A percentile compares a stretch with the other conserved stretches of the same genome.
Conservation (phyloP, 495 filamentous ascomycete species). For the Penicillium flavigenum region DNA sequence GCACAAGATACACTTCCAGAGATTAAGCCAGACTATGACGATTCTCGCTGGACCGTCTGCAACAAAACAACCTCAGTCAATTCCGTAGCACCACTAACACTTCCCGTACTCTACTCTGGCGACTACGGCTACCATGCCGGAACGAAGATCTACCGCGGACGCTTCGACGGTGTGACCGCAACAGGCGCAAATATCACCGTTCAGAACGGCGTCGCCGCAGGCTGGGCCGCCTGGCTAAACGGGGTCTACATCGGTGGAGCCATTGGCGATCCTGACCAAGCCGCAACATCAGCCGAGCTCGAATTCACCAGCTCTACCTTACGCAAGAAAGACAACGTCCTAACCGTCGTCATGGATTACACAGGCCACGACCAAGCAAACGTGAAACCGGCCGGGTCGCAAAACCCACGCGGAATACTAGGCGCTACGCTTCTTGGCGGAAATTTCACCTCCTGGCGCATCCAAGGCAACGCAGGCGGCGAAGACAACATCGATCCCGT, state of each 20-base stretch:
- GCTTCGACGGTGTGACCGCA: constrained; percentile 54
- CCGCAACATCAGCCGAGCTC: constrained; percentile 22
- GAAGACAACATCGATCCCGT: constrained; percentile 61
- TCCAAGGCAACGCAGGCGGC: constrained; percentile 73
- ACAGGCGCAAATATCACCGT: constrained; percentile 58
- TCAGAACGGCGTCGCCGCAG: constrained; percentile 61
- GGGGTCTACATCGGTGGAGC: constrained; percentile 53
- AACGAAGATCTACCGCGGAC: constrained; percentile 65
- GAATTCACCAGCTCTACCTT: constrained; percentile 45
- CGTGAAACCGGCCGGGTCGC: constrained; percentile 56
- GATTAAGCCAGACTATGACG: constrained; percentile 57
- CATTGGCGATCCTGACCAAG: constrained; percentile 48
- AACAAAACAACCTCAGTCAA: constrained; percentile 57
- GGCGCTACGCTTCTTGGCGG: constrained; percentile 51
- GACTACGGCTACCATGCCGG: constrained; percentile 77
- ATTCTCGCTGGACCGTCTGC: constrained; percentile 60
- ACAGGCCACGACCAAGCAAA: constrained; percentile 67
- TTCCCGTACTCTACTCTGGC: constrained; percentile 53
- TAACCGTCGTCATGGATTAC: constrained; percentile 68
- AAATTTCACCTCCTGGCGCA: constrained; percentile 61
- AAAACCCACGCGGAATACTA: constrained; percentile 67
- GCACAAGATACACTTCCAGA: constrained; percentile 67
- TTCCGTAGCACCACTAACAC: constrained; percentile 54
- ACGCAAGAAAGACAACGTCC: constrained; percentile 47
- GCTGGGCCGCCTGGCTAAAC: constrained; percentile 56